Evolutionary conservation across 306 rosid species (phyloP).

Genomic region (Lotus japonicus): DNA sequence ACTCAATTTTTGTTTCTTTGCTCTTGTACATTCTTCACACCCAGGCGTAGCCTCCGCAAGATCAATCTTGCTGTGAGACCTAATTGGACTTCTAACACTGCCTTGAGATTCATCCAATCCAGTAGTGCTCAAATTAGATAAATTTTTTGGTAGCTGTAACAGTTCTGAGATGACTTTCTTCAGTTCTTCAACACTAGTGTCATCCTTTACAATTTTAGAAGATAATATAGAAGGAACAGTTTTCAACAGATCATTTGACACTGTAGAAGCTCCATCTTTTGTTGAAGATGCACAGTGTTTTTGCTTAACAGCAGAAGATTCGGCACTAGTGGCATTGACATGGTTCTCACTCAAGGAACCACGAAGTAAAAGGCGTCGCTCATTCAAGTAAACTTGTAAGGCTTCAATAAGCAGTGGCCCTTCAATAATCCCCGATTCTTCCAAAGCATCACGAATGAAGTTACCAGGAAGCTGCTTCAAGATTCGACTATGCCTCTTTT

Average conservation of each 20-base stretch:
- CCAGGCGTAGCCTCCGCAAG: conserved; percentile 71
- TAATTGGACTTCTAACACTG: conserved; percentile 46
- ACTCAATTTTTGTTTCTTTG: conserved; percentile 75
- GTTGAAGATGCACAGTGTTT: conserved; percentile 22
- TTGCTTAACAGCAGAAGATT: conserved; percentile 26
- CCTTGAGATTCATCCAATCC: conserved; percentile 58
- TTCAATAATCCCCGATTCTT: conserved; percentile 56
- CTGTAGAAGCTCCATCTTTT: conserved; percentile 42
- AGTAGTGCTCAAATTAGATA: conserved; percentile 27
- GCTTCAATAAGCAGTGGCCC: conserved; percentile 58
- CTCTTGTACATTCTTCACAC: conserved; percentile 87
- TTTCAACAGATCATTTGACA: conserved; percentile 49
- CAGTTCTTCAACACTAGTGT: conserved; percentile 50
- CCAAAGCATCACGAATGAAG: conserved; percentile 52
- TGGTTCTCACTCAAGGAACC: conserved; percentile 36
- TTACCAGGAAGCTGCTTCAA: conserved; percentile 69
- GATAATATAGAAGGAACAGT: conserved; percentile 25
- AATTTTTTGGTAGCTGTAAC: conserved; percentile 58
- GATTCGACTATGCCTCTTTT: conserved; percentile 61
- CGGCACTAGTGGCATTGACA: conserved; percentile 18
- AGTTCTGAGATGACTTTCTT: conserved; percentile 57
- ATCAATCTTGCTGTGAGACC: conserved; percentile 49
- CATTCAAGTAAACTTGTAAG: conserved; percentile 57
- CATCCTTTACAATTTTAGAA: conserved; percentile 38
- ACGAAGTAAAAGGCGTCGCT: conserved; percentile 65